Evolutionary conservation across 805 yeast species (phyloP), one percentile per base, ranked within the genome.

Genomic region (Sungouiozyma ichnusensis): DNA sequence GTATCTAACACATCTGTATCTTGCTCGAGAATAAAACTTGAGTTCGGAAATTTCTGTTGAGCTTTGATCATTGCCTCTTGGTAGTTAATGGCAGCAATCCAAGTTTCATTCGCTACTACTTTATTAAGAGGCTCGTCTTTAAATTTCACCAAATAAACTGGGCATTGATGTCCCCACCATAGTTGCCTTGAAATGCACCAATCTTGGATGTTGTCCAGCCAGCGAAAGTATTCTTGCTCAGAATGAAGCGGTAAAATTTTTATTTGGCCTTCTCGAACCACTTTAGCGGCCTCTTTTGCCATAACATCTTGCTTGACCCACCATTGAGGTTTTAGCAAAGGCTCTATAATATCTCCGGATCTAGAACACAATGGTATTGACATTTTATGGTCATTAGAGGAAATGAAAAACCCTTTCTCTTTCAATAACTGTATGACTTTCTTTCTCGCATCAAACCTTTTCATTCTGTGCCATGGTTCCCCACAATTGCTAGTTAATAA

Each of bases 161-260:
- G 98, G 66, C 95, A 85, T 66, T 97, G 77, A 69, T 90, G 98
- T 48, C 98, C 98, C 94, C 94, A 83, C 94, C 94, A 85, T 36
- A 77, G 62, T 63, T 77, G 83, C 65, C 98, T 81, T 16, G 97
- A 90, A 48, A 90, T 86, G 77, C 98, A 90, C 98, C 98, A 90
- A 67, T 90, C 98, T 68, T 92, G 95, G 52, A 88, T 83, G 66
- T 86, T 85, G 57, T 81, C 88, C 64, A 88, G 69, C 97, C 97
- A 90, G 62, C 79, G 82, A 77, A 81, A 82, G 67, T 81, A 92
- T 66, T 92, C 97, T 44, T 79, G 75, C 67, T 85, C 94, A 4
- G 95, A 86, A 16, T 85, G 69, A 65, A 81, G 79, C 48, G 97
- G 97, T 42, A 77, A 67, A 56, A 90, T 85, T 42, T 76, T 74